Percentiles rank a stretch among this genome's conserved stretches.
Conservation (phyloP, 352 stramenopile species). For the Pythium dissotocum region DNA sequence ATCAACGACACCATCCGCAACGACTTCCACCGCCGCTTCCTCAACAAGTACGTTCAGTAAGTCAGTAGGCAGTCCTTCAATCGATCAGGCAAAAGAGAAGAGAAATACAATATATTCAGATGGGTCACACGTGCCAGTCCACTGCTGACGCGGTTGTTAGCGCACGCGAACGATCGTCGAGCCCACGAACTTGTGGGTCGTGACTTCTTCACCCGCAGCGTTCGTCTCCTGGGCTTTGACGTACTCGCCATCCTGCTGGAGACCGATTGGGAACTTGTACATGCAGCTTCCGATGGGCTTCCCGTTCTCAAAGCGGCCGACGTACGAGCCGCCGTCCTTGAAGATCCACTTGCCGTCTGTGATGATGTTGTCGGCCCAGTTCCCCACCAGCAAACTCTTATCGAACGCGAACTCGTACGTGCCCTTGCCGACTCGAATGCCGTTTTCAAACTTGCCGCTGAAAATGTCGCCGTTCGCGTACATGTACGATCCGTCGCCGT, state of each 20-base stretch:
- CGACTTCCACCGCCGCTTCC: conserved; percentile 99
- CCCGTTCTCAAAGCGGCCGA: conserved; percentile 83
- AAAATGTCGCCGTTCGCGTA: conserved; percentile 94
- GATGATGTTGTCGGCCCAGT: conserved; percentile 86
- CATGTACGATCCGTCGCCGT: conserved; percentile 90
- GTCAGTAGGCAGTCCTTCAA: too few species aligned
- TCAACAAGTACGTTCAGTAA: conserved; percentile 96
- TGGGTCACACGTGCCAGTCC: background rate
- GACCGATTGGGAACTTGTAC: conserved; percentile 84
- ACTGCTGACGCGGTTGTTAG: conserved; percentile 25
- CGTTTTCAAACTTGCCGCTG: conserved; percentile 76
- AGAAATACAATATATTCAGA: conserved; percentile 9
- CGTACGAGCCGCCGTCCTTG: conserved; percentile 83
- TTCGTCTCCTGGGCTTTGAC: conserved; percentile 55
- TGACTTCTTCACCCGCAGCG: conserved; percentile 49
- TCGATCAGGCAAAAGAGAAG: background rate
- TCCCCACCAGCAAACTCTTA: conserved; percentile 83
- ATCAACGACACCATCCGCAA: conserved; percentile 99
- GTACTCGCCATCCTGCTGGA: conserved; percentile 87
- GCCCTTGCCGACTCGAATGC: conserved; percentile 84
- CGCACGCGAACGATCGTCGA: conserved; percentile 69
- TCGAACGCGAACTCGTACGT: conserved; percentile 89
- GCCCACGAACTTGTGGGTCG: conserved; percentile 69
- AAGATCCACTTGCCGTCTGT: conserved; percentile 91
- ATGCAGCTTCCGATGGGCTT: conserved; percentile 87